phyloP scores from a whole-genome alignment of 73 alveolate species.

The Paramecium octaurelia region DNA sequence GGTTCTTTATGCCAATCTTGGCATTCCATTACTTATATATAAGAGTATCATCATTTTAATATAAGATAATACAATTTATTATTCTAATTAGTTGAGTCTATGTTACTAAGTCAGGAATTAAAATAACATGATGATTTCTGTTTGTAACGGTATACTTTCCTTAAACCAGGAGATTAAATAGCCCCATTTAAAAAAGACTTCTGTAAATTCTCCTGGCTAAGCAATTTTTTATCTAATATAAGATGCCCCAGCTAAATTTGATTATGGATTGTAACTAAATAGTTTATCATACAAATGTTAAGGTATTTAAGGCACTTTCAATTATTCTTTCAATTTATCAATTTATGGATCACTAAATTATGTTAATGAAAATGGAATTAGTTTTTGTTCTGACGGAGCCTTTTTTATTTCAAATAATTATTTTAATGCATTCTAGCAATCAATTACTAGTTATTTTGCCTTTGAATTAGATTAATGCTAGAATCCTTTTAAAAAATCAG shows the following conservation, averaged over 20 bases:
- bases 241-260: background rate
- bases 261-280: background rate
- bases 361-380: background rate
- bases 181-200: background rate
- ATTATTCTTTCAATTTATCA: background rate
- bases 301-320: background rate
- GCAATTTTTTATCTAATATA: background rate
- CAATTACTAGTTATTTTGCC: background rate
- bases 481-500: background rate
- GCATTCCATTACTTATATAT: background rate
- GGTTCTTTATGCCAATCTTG: background rate
- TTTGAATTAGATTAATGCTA: background rate
- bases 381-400: background rate
- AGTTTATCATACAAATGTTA: background rate
- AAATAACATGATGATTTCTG: background rate
- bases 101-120: background rate
- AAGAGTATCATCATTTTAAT: background rate
- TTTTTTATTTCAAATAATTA: background rate
- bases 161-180: background rate
- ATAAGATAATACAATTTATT: background rate
- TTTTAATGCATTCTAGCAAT: background rate
- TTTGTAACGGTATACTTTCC: background rate
- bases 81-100: background rate
- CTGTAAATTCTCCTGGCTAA: background rate
- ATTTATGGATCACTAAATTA: background rate